Base-by-base conservation (phyloP, 768 basidiomycete genomes). In the Amanita thiersii region DNA sequence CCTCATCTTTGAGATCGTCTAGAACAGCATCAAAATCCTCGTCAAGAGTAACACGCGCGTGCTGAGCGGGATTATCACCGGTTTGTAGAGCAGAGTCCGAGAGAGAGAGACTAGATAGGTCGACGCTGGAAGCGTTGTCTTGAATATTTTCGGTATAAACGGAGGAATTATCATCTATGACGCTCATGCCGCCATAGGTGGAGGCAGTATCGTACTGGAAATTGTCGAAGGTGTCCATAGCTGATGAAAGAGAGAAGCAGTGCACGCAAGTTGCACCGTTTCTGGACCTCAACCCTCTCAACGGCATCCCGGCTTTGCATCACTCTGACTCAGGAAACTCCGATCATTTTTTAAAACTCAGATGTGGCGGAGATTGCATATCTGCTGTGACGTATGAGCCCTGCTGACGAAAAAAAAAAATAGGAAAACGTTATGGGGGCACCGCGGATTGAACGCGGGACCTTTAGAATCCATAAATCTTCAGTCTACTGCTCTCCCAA, bases 21-120 rank as follows among this genome's bases (percentile, higher is more conserved):
- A 94, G 65, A 33, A 90, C 86, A 5, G 77, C 84, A 58, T 93
- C 88, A 49, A 92, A 89, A 55, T 94, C 91, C 40, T 92, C 90
- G 44, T 89, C 85, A 35, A 81, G 57, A 4, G 52, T 58, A 25
- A 56, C 51, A 18, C 51, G 59, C 34, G 52, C 40, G 39, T 61
- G 56, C 43, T 53, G 58, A 39, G 60, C 63, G 28, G 57, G 56
- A 48, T 63, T 65, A 21, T 67, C 70, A 49, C 72, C 64, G 36
- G 53, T 60, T 24, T 60, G 58, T 24, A 64, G 57, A 33, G 63
- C 60, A 34, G 65, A 55, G 56, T 85, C 81, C n/a, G 70, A 66
- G 40, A 86, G 67, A 15, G 86, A 76, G 44, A 86, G 78, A 50
- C 59, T 63, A 6, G 79, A 77, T 33, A 87, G 66, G 61, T 87